Conservation (phyloP, 805 yeast genomes). For the Lachancea nothofagi region DNA sequence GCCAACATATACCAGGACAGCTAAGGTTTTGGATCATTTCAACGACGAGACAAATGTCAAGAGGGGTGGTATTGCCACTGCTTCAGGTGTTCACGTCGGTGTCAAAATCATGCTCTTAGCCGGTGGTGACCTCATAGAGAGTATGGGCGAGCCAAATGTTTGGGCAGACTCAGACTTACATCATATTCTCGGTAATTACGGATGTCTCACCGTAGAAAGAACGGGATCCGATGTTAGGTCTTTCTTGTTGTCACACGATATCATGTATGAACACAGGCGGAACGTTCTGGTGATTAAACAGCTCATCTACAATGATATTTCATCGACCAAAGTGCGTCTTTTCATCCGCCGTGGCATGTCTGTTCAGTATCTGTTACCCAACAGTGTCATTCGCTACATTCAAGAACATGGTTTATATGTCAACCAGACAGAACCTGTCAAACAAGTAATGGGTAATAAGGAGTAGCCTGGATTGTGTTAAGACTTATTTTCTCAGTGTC, state of each 20-base stretch:
- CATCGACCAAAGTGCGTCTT: conserved; percentile 88
- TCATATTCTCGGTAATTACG: conserved; percentile 92
- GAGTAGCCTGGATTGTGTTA: too few species aligned
- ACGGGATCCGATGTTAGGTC: conserved; percentile 95
- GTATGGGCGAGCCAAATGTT: conserved; percentile 99
- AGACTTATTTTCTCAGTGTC: too few species aligned
- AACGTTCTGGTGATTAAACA: conserved; percentile 93
- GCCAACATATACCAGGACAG: conserved; percentile 86
- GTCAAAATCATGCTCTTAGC: conserved; percentile 94
- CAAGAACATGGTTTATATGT: conserved; percentile 85
- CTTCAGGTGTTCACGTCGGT: conserved; percentile 61
- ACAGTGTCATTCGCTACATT: conserved; percentile 88
- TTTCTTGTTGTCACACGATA: conserved; percentile 86
- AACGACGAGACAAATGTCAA: conserved; percentile 90
- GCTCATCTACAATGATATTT: conserved; percentile 91
- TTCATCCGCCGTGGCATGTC: conserved; percentile 94
- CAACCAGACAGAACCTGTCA: conserved; percentile 88
- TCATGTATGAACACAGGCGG: conserved; percentile 93
- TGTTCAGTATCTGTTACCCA: conserved; percentile 90
- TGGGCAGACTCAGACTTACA: conserved; percentile 97
- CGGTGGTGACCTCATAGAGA: conserved; percentile 95
- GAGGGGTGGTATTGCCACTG: conserved; percentile 72
- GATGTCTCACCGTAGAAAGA: conserved; percentile 93
- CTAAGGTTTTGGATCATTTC: conserved; percentile 92
- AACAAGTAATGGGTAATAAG: conserved; percentile 60